Percentiles rank a stretch among this genome's conserved stretches.
Evolutionary conservation across 768 basidiomycete genomes (phyloP).

Genomic region (Rhodosporidiobolus sp.): DNA sequence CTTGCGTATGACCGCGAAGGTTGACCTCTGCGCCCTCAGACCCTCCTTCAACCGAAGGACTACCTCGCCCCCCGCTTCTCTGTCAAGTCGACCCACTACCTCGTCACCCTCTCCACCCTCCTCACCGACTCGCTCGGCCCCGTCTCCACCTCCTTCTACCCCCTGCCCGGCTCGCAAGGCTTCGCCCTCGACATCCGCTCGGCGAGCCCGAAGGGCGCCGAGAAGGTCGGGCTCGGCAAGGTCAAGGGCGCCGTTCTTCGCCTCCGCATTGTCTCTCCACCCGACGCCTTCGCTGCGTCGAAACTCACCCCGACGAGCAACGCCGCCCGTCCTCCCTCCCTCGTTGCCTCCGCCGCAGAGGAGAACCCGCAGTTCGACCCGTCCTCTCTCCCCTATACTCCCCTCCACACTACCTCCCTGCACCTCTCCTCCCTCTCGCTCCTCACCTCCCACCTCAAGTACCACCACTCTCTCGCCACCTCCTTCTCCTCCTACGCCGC

Average conservation of each 20-base stretch:
- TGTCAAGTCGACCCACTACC: slow-evolving; percentile 85
- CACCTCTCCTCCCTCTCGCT: slow-evolving; percentile 55
- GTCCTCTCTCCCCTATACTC: slow-evolving; percentile 57
- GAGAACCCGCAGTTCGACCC: slow-evolving; percentile 32
- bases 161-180: slow-evolving; percentile 61
- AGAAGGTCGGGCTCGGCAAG: slow-evolving; percentile 56
- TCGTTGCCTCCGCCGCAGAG: slow-evolving; percentile 25
- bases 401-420: slow-evolving; percentile 69
- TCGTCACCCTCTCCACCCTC: slow-evolving; percentile 70
- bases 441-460: slow-evolving; percentile 55
- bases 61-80: slow-evolving; percentile 84
- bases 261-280: slow-evolving; percentile 66
- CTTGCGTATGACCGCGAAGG: neutral
- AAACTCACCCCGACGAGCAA: slow-evolving; percentile 68
- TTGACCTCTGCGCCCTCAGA: slow-evolving; percentile 30
- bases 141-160: slow-evolving; percentile 54
- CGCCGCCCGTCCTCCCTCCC: slow-evolving; percentile 58
- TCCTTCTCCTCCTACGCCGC: slow-evolving; percentile 63
- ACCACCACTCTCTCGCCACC: slow-evolving; percentile 57
- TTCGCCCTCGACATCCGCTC: slow-evolving; percentile 60
- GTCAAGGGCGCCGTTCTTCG: slow-evolving; percentile 65
- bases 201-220: slow-evolving; percentile 23
- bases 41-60: slow-evolving; percentile 92
- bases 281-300: slow-evolving; percentile 56
- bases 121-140: slow-evolving; percentile 29